These are phyloP conservation scores for Colletotrichum sp. DNA, from an alignment of 2,329 filamentous ascomycete species.

Conservation along the genomic window DNA sequence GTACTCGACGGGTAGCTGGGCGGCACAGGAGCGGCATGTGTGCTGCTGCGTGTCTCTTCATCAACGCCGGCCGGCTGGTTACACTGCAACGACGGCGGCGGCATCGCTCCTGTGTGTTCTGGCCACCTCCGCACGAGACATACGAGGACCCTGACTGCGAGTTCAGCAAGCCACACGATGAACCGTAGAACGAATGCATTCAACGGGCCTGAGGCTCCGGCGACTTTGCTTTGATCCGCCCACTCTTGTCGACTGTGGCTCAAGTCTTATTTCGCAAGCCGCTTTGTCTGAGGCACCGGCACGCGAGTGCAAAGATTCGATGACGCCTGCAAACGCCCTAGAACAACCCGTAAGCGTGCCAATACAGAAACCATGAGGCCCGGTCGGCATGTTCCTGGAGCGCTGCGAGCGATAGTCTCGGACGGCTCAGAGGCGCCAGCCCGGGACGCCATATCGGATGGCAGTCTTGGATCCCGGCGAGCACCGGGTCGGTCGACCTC, in stretches of 20 bases:
- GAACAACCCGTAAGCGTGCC: not conserved
- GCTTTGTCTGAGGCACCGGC: not conserved
- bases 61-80: slow-evolving; percentile 2
- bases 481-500: not conserved
- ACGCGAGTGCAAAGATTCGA: not conserved
- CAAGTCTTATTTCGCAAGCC: not conserved
- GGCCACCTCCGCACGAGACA: not conserved
- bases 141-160: not conserved
- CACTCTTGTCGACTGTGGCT: not conserved
- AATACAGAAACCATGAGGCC: not conserved
- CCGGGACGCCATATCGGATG: not conserved
- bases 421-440: not conserved
- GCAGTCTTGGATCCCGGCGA: not conserved
- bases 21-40: not conserved
- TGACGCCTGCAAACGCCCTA: slow-evolving; percentile 4
- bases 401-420: not conserved
- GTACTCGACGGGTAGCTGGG: not conserved
- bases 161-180: not conserved
- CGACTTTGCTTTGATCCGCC: not conserved
- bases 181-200: not conserved
- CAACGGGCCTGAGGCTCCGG: not conserved
- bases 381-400: not conserved
- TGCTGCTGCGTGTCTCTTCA: slow-evolving; percentile 7
- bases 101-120: not conserved
- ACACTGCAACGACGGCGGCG: slow-evolving; percentile 4